phyloP scores from a whole-genome alignment of 768 basidiomycete species.

The Leccinellum rugosiceps region DNA sequence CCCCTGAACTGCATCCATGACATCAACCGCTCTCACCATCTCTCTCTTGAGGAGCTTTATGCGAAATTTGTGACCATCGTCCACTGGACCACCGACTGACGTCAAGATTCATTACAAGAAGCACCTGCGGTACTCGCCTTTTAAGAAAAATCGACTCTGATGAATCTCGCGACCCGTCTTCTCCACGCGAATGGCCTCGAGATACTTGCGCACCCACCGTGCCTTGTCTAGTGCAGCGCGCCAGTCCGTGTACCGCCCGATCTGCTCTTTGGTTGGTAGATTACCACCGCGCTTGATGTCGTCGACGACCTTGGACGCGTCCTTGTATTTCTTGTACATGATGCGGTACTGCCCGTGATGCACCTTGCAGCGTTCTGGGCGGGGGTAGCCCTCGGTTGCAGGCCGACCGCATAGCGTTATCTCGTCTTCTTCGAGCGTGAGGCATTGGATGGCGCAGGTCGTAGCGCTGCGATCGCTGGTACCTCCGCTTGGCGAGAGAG shows the following conservation, averaged over 20 bases:
- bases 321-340: conserved; percentile 27
- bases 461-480: not conserved
- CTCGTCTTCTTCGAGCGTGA: conserved; percentile 25
- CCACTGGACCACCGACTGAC: conserved; percentile 17
- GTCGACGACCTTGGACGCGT: conserved; percentile 27
- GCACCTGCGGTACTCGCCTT: conserved; percentile 18
- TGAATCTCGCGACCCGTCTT: conserved; percentile 31
- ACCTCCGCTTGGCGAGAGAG: not conserved
- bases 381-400: conserved; percentile 20
- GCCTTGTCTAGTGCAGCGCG: conserved; percentile 16
- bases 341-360: conserved; percentile 27
- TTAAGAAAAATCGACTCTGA: conserved; percentile 31
- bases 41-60: conserved; percentile 26
- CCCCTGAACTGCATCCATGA: conserved; percentile 15
- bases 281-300: conserved; percentile 3
- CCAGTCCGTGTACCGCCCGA: conserved; percentile 13
- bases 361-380: conserved; percentile 17
- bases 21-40: conserved; percentile 27
- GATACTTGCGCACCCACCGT: conserved; percentile 24
- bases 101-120: not conserved
- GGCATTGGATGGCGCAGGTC: conserved; percentile 3
- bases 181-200: conserved; percentile 33
- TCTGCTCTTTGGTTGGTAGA: conserved; percentile 19
- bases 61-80: conserved; percentile 30
- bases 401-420: conserved; percentile 20